These are phyloP conservation scores for Cinnamomum chago DNA, from an alignment of 164 flowering plant species.

Conservation along the genomic window DNA sequence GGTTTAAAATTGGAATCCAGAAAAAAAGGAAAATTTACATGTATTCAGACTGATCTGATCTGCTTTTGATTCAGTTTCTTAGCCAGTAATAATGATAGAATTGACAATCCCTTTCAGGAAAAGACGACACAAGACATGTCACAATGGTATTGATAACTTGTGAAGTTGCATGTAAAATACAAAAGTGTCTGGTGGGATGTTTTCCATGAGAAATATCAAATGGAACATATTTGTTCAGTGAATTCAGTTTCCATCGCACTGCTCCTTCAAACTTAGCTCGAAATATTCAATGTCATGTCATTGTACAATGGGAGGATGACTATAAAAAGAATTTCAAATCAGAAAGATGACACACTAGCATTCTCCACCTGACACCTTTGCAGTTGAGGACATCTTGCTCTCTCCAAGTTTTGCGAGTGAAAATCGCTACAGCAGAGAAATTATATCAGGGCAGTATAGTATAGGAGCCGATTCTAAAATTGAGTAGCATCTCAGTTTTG, in stretches of 20 bases:
- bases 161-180: neutral
- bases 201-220: neutral
- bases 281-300: neutral
- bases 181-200: neutral
- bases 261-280: neutral
- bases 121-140: neutral
- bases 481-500: neutral
- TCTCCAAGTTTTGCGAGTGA: neutral
- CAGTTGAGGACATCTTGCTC: neutral
- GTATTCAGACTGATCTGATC: neutral
- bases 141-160: neutral
- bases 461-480: neutral
- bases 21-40: too few relatives aligned
- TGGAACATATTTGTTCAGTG: neutral
- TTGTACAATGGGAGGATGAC: neutral
- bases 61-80: neutral
- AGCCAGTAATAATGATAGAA: neutral
- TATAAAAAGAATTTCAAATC: too few relatives aligned
- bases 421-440: neutral
- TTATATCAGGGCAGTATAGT: neutral
- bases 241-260: neutral
- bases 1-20: neutral
- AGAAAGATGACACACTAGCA: neutral
- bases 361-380: neutral
- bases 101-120: neutral